Conservation (phyloP, 225 moss, liverwort and hornwort genomes). For the Takakia lepidozioides region DNA sequence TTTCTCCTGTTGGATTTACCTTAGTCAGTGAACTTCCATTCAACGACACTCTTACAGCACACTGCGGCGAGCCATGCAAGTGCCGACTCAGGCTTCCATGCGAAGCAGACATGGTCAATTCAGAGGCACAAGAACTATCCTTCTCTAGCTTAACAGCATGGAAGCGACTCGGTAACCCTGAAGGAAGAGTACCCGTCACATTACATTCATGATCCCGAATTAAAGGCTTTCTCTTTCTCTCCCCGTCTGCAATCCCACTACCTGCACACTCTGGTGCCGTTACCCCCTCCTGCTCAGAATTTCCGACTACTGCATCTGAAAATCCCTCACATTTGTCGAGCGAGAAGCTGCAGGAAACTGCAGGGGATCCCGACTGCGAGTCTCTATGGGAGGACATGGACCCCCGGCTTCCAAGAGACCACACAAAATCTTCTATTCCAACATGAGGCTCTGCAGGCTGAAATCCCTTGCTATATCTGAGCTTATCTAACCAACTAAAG, state of each 20-base stretch:
- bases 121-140: constrained; percentile 19
- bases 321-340: no score
- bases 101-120: constrained; percentile 23
- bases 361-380: background rate
- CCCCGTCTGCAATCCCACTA: background rate
- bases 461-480: constrained; percentile 15
- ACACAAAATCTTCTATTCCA: constrained; percentile 43
- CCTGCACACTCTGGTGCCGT: constrained; percentile 1
- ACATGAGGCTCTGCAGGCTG: constrained; percentile 18
- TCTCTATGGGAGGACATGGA: constrained; percentile 16
- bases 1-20: constrained; percentile 6
- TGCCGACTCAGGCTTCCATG: constrained; percentile 17
- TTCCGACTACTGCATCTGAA: no score
- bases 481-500: constrained; percentile 11
- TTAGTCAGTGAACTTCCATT: constrained; percentile 20
- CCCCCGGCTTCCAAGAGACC: constrained; percentile 29
- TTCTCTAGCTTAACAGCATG: constrained; percentile 12
- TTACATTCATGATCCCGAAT: background rate
- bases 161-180: background rate
- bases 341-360: constrained; percentile 11
- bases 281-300: no score
- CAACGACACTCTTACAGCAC: constrained; percentile 20
- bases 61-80: constrained; percentile 21
- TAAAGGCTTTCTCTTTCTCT: background rate
- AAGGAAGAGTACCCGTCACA: background rate